Percentiles rank a stretch among this genome's conserved stretches.
phyloP scores from a whole-genome alignment of 2,329 filamentous ascomycete species.

The Graphium sp. region DNA sequence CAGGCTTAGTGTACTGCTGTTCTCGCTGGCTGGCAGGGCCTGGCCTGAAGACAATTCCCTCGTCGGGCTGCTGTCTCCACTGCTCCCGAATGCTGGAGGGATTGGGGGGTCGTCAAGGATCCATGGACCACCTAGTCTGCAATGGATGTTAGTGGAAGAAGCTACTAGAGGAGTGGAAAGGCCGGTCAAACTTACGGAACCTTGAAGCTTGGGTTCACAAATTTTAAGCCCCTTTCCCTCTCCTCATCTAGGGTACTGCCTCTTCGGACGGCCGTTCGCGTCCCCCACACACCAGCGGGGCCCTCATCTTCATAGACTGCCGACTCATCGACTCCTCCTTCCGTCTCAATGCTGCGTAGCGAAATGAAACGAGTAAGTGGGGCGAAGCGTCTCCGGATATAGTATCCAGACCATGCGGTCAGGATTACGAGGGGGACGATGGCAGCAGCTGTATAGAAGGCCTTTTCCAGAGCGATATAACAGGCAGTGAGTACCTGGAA shows the following conservation, averaged over 20 bases:
- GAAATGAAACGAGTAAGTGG: constrained; percentile 89
- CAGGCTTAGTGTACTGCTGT: constrained; percentile 2
- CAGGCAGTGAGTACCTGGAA: constrained; percentile 89
- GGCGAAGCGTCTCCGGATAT: constrained; percentile 66
- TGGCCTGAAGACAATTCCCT: no score
- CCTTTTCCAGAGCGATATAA: constrained; percentile 58
- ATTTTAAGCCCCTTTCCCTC: constrained; percentile 50
- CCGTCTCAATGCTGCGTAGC: constrained; percentile 59
- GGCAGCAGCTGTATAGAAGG: constrained; percentile 55
- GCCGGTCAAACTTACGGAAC: constrained; percentile 43
- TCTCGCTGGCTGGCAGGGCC: neutral
- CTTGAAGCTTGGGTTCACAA: constrained; percentile 62
- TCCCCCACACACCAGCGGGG: constrained; percentile 10
- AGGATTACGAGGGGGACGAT: constrained; percentile 61
- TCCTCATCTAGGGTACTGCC: constrained; percentile 57
- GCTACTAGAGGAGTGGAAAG: no score
- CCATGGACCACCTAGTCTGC: constrained; percentile 6
- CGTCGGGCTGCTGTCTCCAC: no score
- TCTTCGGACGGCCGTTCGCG: constrained; percentile 25
- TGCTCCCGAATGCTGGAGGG: no score
- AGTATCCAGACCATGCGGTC: constrained; percentile 80
- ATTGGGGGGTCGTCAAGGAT: no score
- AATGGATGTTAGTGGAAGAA: neutral
- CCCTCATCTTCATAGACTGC: constrained; percentile 16
- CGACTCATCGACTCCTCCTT: constrained; percentile 21